phyloP scores from a whole-genome alignment of 768 basidiomycete genomes.

The Mycena chlorophos region DNA sequence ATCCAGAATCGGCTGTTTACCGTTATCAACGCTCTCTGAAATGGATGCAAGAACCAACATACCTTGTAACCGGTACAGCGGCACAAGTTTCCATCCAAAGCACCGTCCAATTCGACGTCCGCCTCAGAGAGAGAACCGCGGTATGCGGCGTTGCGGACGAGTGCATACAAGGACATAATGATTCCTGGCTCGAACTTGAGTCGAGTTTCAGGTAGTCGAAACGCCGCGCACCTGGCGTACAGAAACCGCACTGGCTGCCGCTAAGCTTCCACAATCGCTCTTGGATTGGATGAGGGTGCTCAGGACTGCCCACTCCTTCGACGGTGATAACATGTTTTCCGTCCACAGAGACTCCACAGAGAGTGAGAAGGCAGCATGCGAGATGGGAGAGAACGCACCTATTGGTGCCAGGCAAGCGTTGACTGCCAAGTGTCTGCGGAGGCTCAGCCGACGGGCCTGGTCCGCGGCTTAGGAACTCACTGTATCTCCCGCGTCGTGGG shows the following conservation, averaged over 20 bases:
- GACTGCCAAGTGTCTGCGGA: constrained; percentile 16
- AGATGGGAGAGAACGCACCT: not conserved
- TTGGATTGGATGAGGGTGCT: constrained; percentile 23
- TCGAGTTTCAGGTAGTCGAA: not conserved
- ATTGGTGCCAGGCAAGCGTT: constrained; percentile 23
- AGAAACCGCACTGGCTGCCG: constrained; percentile 22
- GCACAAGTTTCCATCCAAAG: constrained; percentile 22
- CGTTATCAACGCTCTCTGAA: too few relatives aligned
- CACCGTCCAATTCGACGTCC: constrained; percentile 22
- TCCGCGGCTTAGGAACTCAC: not conserved
- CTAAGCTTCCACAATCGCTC: constrained; percentile 21
- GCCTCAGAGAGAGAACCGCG: constrained; percentile 21
- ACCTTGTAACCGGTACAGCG: constrained; percentile 24
- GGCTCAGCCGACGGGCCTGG: not conserved
- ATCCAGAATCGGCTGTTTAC: constrained; percentile 22
- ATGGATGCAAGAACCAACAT: too few relatives aligned
- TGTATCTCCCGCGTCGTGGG: constrained; percentile 18
- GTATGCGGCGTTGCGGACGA: constrained; percentile 22
- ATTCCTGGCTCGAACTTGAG: constrained; percentile 11
- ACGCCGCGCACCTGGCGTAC: constrained; percentile 17
- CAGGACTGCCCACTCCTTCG: constrained; percentile 19
- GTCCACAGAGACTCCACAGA: constrained; percentile 12
- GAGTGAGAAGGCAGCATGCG: not conserved
- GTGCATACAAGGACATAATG: constrained; percentile 22
- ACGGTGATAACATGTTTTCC: constrained; percentile 25